Base-by-base conservation (phyloP, 257 asterid species). In the Fraxinus anomala region DNA sequence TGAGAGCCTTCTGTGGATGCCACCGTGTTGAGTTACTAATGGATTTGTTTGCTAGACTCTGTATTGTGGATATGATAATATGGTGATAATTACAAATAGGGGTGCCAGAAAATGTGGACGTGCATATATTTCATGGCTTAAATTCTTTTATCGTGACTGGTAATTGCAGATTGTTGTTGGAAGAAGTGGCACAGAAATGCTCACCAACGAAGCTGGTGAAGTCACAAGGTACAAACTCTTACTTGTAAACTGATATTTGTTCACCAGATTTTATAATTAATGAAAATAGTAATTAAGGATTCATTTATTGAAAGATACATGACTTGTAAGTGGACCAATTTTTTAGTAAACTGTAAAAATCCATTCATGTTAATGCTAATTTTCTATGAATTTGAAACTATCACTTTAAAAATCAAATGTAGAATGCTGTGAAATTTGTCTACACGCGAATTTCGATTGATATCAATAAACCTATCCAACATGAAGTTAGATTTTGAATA, bases 161-260 rank as follows among this genome's bases (percentile, higher is more conserved):
- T 68, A 72, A 78, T 73, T 81, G 82, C 89, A 96, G 99, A 96
- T 96, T 88, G 99, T 96, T 26, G 93, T 96, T 72, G 99, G 99
- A 82, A 82, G 98, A 85, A 87, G 59, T 42, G 98, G 99, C 39
- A 87, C 92, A 7, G 99, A 96, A 72, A 93, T 90, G 96, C 97
- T 96, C 77, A 96, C 98, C 33, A 93, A 93, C 76, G 99, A 96
- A 87, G 97, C 97, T 65, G 98, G 99, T 66, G 98, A 96, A 82
- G 97, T 94, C 74, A 96, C 99, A 13, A 96, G 98, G 99, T 93
- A 81, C 23, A 13, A 28, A 26, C 21, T 70, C 59, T 65, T 73
- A 14, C 70, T 30, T 44, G 42, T 77, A 51, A 79, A 36, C 76
- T 77, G 67, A 4, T 37, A 81, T 70, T 36, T 37, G 21, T 73